A percentile compares a stretch with the other conserved stretches of the same genome.
Conservation (phyloP, 345 rosid genomes). For the Syzygium oleosum region DNA sequence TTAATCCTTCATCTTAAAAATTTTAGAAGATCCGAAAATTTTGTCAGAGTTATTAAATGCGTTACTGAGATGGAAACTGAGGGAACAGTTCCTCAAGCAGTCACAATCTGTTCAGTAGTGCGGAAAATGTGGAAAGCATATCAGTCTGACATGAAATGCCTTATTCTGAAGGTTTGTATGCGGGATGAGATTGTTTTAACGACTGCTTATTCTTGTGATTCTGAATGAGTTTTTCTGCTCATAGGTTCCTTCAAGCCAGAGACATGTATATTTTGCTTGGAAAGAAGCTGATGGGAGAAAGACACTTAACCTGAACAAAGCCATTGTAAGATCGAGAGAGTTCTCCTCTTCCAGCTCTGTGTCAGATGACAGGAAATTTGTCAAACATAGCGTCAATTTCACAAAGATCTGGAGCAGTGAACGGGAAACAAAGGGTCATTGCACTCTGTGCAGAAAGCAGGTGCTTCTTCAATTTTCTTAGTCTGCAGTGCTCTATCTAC, state of each 20-base stretch:
- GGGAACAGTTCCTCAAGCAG: constrained; percentile 68
- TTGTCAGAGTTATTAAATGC: constrained; percentile 86
- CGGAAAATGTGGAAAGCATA: constrained; percentile 79
- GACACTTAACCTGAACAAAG: constrained; percentile 22
- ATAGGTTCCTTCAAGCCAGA: constrained; percentile 95
- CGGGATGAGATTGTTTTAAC: not conserved
- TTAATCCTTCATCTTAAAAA: constrained; percentile 82
- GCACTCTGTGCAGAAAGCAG: constrained; percentile 74
- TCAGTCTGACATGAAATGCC: constrained; percentile 52
- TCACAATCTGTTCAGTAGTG: constrained; percentile 72
- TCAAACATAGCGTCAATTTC: constrained; percentile 70
- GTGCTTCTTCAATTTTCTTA: constrained; percentile 17
- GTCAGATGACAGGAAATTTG: constrained; percentile 49
- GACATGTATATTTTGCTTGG: constrained; percentile 69
- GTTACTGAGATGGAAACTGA: constrained; percentile 44
- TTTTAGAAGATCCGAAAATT: constrained; percentile 76
- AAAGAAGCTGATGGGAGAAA: constrained; percentile 49
- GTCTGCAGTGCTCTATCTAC: not conserved
- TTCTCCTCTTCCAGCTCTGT: constrained; percentile 46
- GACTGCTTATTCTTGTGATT: not conserved
- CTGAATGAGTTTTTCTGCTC: not conserved
- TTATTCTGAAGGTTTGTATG: constrained; percentile 51
- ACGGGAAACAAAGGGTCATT: constrained; percentile 57
- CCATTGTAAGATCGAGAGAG: constrained; percentile 53
- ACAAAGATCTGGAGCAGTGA: constrained; percentile 89